Evolutionary conservation across 192 early-diverging fungal genomes (phyloP), one percentile per base, ranked within the genome.

Genomic region (Coemansia sp.): DNA sequence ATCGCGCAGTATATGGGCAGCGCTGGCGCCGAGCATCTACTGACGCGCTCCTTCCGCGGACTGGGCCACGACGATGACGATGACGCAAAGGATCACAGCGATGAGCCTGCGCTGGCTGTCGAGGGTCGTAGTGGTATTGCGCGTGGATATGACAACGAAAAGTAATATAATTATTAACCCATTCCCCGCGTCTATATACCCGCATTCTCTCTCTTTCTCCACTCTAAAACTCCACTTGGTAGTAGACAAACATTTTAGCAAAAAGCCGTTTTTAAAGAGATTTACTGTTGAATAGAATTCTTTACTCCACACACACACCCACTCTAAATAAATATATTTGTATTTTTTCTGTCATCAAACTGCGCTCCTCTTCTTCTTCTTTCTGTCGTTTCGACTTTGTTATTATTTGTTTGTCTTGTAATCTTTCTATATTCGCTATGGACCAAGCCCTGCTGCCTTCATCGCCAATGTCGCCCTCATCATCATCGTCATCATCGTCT

Each of bases 61-160:
- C 74, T 98, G 51, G 94, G 94, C 37, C 85, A 89, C 44, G 81
- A 88, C 29, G 66, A 89, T 21, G 24, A 67, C 8, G 16, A 5
- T 1, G 19, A 54, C 29, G 64, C 45, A 14, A 24, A 44, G 9
- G 54, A 57, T 3, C 5, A 57, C 11, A 21, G 21, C 9, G 64
- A 69, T 67, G 36, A 40, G 8, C 19, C 75, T 50, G 69, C 64
- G 76, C 29, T 75, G 54, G 77, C 81, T 13, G 73, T 72, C 7
- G 93, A 96, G 63, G 96, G 96, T 7, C 81, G 92, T 33, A 84
- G 85, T n/a, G 95, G 96, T 3, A 94, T 96, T 78, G 96, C 96
- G 13, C 83, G 87, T 46, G 91, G 92, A 3, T 94, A 94, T 67
- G 40, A 17, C 0, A 53, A 78, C 40, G 90, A 90, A 63, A 79